phyloP scores from a whole-genome alignment of 768 basidiomycete genomes.

The Tylopilus felleus region DNA sequence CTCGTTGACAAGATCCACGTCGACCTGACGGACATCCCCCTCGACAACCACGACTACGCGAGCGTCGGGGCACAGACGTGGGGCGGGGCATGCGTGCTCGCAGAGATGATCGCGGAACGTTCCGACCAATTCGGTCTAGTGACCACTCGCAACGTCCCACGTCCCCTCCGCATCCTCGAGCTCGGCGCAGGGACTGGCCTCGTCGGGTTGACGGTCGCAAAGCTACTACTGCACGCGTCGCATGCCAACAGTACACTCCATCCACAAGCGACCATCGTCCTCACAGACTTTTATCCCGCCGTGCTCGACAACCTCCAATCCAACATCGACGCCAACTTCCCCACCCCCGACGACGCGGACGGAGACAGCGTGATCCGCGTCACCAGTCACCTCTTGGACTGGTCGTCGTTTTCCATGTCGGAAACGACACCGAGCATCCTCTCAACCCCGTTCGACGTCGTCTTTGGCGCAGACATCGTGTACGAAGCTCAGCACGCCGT shows the following conservation, averaged over 20 bases:
- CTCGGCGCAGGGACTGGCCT: slow-evolving; percentile 59
- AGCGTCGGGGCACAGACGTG: slow-evolving; percentile 87
- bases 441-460: slow-evolving; percentile 41
- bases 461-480: slow-evolving; percentile 53
- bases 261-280: slow-evolving; percentile 31
- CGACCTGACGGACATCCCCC: slow-evolving; percentile 60
- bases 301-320: slow-evolving; percentile 45
- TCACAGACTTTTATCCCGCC: slow-evolving; percentile 49
- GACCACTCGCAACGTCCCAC: neutral
- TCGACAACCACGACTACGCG: slow-evolving; percentile 65
- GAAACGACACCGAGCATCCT: slow-evolving; percentile 21
- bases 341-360: neutral
- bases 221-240: slow-evolving; percentile 22
- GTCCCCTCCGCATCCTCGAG: slow-evolving; percentile 43
- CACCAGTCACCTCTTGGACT: slow-evolving; percentile 9
- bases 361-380: slow-evolving; percentile 15
- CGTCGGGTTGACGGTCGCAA: slow-evolving; percentile 42
- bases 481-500: slow-evolving; percentile 49
- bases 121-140: slow-evolving; percentile 50
- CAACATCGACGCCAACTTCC: slow-evolving; percentile 36
- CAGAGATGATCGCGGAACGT: slow-evolving; percentile 63
- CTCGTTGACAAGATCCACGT: slow-evolving; percentile 32
- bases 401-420: slow-evolving; percentile 1
- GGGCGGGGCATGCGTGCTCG: slow-evolving; percentile 80
- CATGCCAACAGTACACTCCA: neutral